Evolutionary conservation across 2,329 filamentous ascomycete genomes (phyloP).

Genomic region (Curvularia verruculosa): DNA sequence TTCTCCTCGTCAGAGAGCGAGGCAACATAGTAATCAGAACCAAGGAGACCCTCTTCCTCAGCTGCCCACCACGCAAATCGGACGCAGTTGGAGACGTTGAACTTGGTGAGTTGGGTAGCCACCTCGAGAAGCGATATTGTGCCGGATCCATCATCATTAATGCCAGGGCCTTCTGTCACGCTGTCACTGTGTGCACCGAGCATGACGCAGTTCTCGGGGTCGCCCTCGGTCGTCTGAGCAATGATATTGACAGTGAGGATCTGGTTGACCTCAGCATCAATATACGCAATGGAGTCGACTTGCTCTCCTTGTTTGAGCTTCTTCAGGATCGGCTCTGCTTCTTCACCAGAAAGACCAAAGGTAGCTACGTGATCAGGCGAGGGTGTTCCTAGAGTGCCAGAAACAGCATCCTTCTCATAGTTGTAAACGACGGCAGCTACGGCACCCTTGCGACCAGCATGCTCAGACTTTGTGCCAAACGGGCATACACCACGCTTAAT

Average conservation of each 20-base stretch:
- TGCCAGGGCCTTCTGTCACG: conserved; percentile 50
- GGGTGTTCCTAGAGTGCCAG: conserved; percentile 73
- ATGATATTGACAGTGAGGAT: conserved; percentile 56
- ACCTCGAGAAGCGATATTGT: conserved; percentile 50
- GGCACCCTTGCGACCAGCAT: conserved; percentile 73
- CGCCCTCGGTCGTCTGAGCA: conserved; percentile 48
- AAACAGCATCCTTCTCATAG: conserved; percentile 64
- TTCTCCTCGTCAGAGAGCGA: conserved; percentile 45
- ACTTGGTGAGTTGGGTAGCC: conserved; percentile 49
- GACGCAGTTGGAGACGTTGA: conserved; percentile 49
- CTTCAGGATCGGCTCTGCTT: conserved; percentile 62
- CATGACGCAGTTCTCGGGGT: conserved; percentile 50
- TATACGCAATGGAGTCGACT: conserved; percentile 53
- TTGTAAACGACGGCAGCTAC: conserved; percentile 78
- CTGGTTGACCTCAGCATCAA: conserved; percentile 57
- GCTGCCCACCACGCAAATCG: conserved; percentile 50
- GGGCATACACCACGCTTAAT: conserved; percentile 73
- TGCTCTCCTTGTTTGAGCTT: conserved; percentile 57
- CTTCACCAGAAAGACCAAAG: conserved; percentile 69
- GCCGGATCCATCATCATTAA: conserved; percentile 52
- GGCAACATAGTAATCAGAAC: conserved; percentile 49
- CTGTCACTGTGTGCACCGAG: conserved; percentile 51
- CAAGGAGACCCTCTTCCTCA: conserved; percentile 51
- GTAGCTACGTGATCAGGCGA: conserved; percentile 67
- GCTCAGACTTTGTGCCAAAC: conserved; percentile 74